Base-by-base conservation (phyloP, 208 protist genomes). In the Zelonia costaricensis region DNA sequence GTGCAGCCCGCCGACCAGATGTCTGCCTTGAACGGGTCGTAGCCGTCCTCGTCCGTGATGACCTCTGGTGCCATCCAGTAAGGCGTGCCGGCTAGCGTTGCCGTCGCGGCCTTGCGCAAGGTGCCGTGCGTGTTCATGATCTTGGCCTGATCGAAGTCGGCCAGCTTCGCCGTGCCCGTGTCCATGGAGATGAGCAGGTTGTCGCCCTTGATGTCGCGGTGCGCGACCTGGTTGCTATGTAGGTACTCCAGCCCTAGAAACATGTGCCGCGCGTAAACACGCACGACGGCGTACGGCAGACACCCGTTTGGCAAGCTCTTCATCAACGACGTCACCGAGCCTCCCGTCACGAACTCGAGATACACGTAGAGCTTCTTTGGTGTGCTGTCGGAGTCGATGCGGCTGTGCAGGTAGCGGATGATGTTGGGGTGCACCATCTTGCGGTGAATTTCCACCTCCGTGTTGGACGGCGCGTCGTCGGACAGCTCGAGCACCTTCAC, bases 81-180 rank as follows among this genome's bases (percentile, higher is more conserved):
- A 3, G 91, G 91, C 12, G 91, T 96, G 28, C 91, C 91, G 6
- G 86, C 83, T 42, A 96, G 46, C 18, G 91, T 95, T 2, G 88
- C 92, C 44, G 96, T 96, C 23, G 85, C 86, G 23, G 85, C 82
- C 61, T 88, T 84, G 86, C 82, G 86, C 23, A 93, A 66, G 5
- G 86, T 93, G 53, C 83, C 78, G 67, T 90, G 78, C 0, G 86
- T 88, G 85, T 94, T 76, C 93, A 98, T 80, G 45, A 92, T 88
- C 67, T 96, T 96, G 5, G 97, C 95, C 43, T 99, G 96, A 53
- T 98, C 98, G 80, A 99, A 99, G 76, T 99, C 98, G 0, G 97
- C 97, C 30, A 99, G 86, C 72, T 99, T 99, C 16, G 98, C 97
- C 49, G 86, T 86, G 25, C 92, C 92, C 1, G 92, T 92, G 74